Percentiles rank a stretch among this genome's conserved stretches.
Evolutionary conservation across 2,329 filamentous ascomycete genomes (phyloP).

Genomic region (Fusarium pseudoanthophilum): DNA sequence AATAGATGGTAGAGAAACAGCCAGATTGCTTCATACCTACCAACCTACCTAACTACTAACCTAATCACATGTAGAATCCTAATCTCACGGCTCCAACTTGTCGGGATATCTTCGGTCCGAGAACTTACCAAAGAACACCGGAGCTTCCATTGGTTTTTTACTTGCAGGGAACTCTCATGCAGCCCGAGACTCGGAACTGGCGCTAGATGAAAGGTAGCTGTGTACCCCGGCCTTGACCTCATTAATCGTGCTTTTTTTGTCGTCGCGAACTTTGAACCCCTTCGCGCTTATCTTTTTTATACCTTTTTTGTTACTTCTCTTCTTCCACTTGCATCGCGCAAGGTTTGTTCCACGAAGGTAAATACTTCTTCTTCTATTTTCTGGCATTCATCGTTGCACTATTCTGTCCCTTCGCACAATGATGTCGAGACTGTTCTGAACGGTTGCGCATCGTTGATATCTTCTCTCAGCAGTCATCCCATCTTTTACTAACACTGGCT

Average conservation of each 20-base stretch:
- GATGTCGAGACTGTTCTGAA: slow-evolving; percentile 26
- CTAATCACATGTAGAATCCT: not conserved
- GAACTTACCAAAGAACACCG: not conserved
- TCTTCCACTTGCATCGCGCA: not conserved
- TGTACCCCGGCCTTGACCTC: slow-evolving; percentile 25
- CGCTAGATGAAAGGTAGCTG: slow-evolving; percentile 9
- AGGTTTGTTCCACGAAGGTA: slow-evolving; percentile 14
- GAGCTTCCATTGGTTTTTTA: not conserved
- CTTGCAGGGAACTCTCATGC: slow-evolving; percentile 28
- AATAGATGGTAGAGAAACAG: not conserved
- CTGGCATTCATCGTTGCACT: not conserved
- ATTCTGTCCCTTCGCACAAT: slow-evolving; percentile 12
- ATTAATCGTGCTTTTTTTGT: slow-evolving; percentile 27
- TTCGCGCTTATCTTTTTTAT: not conserved
- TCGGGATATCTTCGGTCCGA: slow-evolving; percentile 38
- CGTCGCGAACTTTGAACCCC: slow-evolving; percentile 3
- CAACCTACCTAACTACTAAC: not conserved
- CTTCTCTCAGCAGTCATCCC: not conserved
- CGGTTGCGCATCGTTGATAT: not conserved
- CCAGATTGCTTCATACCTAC: not conserved
- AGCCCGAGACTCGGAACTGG: not conserved
- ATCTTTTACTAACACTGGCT: slow-evolving; percentile 18
- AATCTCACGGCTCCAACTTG: not conserved
- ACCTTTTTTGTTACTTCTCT: not conserved
- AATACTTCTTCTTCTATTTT: not conserved